Conservation (phyloP, 169 alveolate genomes). For the Miamiensis avidus region DNA sequence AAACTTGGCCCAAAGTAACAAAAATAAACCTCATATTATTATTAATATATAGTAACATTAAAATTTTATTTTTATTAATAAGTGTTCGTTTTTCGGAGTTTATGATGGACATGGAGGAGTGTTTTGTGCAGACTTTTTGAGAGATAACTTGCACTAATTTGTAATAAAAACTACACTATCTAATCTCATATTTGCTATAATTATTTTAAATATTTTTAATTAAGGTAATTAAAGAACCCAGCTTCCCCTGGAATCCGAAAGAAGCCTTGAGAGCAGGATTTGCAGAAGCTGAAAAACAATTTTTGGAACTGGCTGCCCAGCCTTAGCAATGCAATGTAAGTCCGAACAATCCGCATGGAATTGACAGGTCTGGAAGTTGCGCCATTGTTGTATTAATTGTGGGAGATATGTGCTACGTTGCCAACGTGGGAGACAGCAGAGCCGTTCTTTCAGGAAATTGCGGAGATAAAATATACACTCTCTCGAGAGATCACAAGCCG, state of each 20-base stretch:
- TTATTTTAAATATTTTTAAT: too few relatives aligned
- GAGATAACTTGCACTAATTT: slow-evolving; percentile 63
- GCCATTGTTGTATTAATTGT: slow-evolving; percentile 65
- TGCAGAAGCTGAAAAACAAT: slow-evolving; percentile 64
- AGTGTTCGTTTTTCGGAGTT: slow-evolving; percentile 60
- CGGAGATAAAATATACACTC: slow-evolving; percentile 53
- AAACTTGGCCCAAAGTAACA: slow-evolving; percentile 49
- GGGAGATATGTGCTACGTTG: slow-evolving; percentile 72
- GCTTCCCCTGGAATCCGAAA: slow-evolving; percentile 77
- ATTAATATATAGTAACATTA: too few relatives aligned
- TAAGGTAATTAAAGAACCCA: slow-evolving; percentile 55
- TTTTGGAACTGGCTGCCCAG: slow-evolving; percentile 42
- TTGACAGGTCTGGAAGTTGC: slow-evolving; percentile 77
- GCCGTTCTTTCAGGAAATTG: slow-evolving; percentile 73
- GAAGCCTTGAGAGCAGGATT: slow-evolving; percentile 78
- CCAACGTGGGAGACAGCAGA: slow-evolving; percentile 90
- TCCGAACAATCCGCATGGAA: slow-evolving; percentile 3
- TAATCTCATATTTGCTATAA: too few relatives aligned
- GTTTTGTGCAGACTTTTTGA: slow-evolving; percentile 71
- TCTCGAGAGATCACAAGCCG: slow-evolving; percentile 85
- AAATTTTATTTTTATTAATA: too few relatives aligned
- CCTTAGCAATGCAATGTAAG: slow-evolving; percentile 15
- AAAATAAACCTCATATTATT: too few relatives aligned
- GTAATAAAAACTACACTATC: slow-evolving; percentile 27
- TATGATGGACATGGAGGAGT: slow-evolving; percentile 86